A percentile compares a stretch with the other conserved stretches of the same genome.
Evolutionary conservation across 257 asterid species (phyloP).

Genomic region (Solanum pimpinellifolium): DNA sequence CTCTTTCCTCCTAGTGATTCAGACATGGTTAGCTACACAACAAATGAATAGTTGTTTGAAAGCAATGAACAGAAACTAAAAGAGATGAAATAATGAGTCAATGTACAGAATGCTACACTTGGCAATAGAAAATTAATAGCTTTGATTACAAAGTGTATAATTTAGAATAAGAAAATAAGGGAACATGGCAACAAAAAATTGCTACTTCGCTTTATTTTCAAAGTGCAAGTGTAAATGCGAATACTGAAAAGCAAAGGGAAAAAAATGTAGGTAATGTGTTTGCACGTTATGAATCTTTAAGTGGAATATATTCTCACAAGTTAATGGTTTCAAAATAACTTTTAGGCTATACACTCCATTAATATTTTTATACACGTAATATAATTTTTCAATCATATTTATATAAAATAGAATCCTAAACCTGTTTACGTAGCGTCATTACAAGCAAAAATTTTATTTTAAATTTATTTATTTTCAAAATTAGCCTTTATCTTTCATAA

Average conservation of each 20-base stretch:
- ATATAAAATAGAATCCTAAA: too few species aligned
- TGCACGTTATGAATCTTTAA: neutral
- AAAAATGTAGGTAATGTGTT: neutral
- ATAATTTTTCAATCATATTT: too few species aligned
- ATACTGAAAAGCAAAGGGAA: neutral
- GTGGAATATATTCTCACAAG: neutral
- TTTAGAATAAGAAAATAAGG: neutral
- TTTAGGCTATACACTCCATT: neutral
- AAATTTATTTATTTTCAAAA: too few species aligned
- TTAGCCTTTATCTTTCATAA: too few species aligned
- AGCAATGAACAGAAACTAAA: neutral
- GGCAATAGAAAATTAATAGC: neutral
- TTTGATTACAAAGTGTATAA: neutral
- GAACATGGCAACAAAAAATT: neutral
- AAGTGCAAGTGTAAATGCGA: neutral
- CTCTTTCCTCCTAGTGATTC: constrained; percentile 1
- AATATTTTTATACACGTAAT: too few species aligned
- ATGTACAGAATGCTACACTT: neutral
- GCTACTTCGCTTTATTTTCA: neutral
- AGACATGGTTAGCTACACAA: neutral
- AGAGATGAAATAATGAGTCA: neutral
- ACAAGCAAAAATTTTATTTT: too few species aligned
- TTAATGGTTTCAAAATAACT: neutral
- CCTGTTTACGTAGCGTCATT: too few species aligned
- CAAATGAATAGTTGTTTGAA: neutral